phyloP scores from a whole-genome alignment of 2,329 filamentous ascomycete species.

The Alternaria gaisen region DNA sequence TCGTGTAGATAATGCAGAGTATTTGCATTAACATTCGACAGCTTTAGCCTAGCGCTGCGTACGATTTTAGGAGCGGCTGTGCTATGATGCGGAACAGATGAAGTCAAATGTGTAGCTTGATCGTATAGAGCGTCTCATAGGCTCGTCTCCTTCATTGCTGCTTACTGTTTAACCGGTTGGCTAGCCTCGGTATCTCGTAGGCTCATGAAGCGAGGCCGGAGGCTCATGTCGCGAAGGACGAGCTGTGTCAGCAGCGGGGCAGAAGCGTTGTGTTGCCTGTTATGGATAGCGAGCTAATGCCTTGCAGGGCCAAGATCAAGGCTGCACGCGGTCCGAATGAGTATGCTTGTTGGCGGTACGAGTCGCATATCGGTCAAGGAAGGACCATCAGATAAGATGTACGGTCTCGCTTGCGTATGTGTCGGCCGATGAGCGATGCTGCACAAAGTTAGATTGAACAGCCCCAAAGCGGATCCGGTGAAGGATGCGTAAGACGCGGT shows the following conservation, averaged over 20 bases:
- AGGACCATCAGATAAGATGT: constrained; percentile 18
- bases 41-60: constrained; percentile 16
- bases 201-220: background rate
- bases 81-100: background rate
- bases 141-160: constrained; percentile 2
- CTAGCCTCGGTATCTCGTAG: constrained; percentile 3
- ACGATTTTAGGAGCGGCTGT: constrained; percentile 6
- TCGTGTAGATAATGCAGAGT: constrained; percentile 9
- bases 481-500: constrained; percentile 5
- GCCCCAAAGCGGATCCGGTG: constrained; percentile 11
- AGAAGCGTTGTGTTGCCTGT: constrained; percentile 7
- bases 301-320: constrained; percentile 16
- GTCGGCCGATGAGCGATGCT: constrained; percentile 19
- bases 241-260: constrained; percentile 33
- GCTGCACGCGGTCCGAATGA: background rate
- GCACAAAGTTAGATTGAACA: constrained; percentile 12
- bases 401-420: constrained; percentile 25
- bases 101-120: constrained; percentile 11
- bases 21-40: constrained; percentile 24
- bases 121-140: constrained; percentile 12
- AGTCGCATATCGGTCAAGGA: constrained; percentile 6
- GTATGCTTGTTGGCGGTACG: constrained; percentile 8
- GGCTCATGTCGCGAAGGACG: constrained; percentile 22
- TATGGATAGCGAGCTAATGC: constrained; percentile 17
- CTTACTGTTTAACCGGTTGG: constrained; percentile 19